Evolutionary conservation across 176 grass and related monocot genomes (phyloP).

Genomic region (Oryza meridionalis): DNA sequence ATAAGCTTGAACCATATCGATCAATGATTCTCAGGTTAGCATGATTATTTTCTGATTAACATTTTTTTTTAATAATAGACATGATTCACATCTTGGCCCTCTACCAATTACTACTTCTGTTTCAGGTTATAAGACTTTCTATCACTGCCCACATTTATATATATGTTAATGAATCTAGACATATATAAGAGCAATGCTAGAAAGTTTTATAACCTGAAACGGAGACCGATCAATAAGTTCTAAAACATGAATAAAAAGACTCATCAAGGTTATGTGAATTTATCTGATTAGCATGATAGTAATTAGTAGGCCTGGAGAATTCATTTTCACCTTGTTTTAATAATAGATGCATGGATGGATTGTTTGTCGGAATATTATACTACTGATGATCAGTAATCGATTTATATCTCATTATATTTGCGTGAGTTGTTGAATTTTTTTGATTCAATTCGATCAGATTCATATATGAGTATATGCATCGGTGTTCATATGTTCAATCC

Average conservation of each 20-base stretch:
- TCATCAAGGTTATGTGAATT: no score
- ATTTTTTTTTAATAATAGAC: not conserved
- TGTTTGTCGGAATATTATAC: not conserved
- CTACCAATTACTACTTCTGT: no score
- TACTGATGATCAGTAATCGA: not conserved
- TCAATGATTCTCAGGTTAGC: not conserved
- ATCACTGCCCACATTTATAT: no score
- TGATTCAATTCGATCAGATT: not conserved
- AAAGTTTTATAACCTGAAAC: no score
- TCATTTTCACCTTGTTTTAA: not conserved
- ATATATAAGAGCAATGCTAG: no score
- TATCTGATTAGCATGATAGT: not conserved
- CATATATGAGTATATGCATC: not conserved
- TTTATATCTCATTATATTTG: not conserved
- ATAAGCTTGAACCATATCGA: not conserved
- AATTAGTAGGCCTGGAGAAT: not conserved
- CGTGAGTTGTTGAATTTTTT: not conserved
- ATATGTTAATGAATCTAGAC: no score
- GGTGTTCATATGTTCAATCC: slow-evolving; percentile 15
- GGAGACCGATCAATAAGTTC: no score
- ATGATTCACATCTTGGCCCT: no score
- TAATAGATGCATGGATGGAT: not conserved
- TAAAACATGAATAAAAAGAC: no score
- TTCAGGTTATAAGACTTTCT: no score
- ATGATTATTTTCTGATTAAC: not conserved